These are phyloP conservation scores for Xerocomus brunneocitrinus DNA, from an alignment of 768 basidiomycete species.

Conservation along the genomic window DNA sequence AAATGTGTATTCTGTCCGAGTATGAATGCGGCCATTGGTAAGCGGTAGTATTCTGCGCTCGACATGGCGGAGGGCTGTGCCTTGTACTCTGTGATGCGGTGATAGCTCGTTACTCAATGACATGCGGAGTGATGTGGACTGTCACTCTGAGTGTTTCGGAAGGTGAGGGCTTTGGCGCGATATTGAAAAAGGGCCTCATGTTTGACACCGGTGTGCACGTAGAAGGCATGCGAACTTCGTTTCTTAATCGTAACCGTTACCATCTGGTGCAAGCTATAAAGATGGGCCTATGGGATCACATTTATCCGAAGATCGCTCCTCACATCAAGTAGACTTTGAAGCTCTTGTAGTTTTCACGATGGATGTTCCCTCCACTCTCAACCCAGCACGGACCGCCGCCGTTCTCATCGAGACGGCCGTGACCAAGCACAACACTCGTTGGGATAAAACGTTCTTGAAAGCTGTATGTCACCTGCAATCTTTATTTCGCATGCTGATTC, in stretches of 20 bases:
- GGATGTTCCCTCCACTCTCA: conserved; percentile 44
- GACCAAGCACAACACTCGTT: conserved; percentile 59
- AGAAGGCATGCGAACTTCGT: conserved; percentile 1
- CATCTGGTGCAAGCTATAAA: conserved; percentile 17
- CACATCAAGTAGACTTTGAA: conserved; percentile 2
- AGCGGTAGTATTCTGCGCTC: too few relatives aligned
- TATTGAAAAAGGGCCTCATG: neutral
- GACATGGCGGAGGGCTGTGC: neutral
- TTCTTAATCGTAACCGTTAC: conserved; percentile 3
- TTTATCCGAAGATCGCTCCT: neutral
- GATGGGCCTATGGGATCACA: neutral
- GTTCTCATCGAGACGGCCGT: conserved; percentile 54
- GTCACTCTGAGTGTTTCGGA: neutral
- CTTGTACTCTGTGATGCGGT: neutral
- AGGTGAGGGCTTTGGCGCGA: too few relatives aligned
- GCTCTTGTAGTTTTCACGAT: conserved; percentile 6
- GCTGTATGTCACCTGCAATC: conserved; percentile 43
- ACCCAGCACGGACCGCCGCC: conserved; percentile 54
- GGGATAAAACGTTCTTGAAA: conserved; percentile 60
- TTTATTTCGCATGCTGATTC: neutral
- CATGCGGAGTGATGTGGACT: neutral
- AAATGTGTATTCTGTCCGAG: too few relatives aligned
- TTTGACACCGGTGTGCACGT: neutral
- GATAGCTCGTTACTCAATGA: neutral
- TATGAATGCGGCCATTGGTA: too few relatives aligned